Evolutionary conservation across 495 filamentous ascomycete species (phyloP), one percentile per base, ranked within the genome.

Genomic region (Hypoxylon trugodes): DNA sequence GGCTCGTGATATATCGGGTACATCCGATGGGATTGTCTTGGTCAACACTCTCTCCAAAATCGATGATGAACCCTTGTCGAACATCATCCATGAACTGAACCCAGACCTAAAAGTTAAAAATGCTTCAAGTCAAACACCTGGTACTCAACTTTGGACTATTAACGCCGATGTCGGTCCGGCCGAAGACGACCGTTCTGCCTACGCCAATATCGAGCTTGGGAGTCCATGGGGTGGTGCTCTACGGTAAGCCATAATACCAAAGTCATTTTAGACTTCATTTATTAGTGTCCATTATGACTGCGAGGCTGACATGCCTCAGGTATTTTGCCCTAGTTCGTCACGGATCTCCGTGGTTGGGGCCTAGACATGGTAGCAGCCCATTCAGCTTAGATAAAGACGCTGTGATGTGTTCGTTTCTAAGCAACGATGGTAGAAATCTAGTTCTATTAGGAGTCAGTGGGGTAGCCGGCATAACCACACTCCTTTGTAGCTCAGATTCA

Each of bases 371-470:
- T 10, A 86, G 82, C 49, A 73, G 78, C 6, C 71, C 77, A 4
- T 90, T 96, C 25, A 68, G 69, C 4, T 76, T 92, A 19, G 87
- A 89, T 28, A 88, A 91, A 59, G 91, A 96, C 73, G 91, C 88
- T 3, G 73, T 98, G 2, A 69, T 97, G 45, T 89, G 86, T 38
- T 91, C 93, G 0, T 96, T 96, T 68, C 80, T 97, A 8, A 87
- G 86, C 15, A 74, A 71, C 1, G 84, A 91, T 71, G 95, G 95
- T 0, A 76, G 84, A 22, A 86, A 96, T 77, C 73, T 98, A 4
- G 90, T 94, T n/a, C 68, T 96, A 1, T 74, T 98, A 28, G 93
- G 87, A 1, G 79, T 97, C 18, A 93, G 91, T 59, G 93, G 91
- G 1, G 68, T 93, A 8, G 78, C 88, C 15, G 79, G 95, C 79